A percentile compares a stretch with the other conserved stretches of the same genome.
Conservation (phyloP, 2,329 filamentous ascomycete genomes). For the Colletotrichum spaethianum region DNA sequence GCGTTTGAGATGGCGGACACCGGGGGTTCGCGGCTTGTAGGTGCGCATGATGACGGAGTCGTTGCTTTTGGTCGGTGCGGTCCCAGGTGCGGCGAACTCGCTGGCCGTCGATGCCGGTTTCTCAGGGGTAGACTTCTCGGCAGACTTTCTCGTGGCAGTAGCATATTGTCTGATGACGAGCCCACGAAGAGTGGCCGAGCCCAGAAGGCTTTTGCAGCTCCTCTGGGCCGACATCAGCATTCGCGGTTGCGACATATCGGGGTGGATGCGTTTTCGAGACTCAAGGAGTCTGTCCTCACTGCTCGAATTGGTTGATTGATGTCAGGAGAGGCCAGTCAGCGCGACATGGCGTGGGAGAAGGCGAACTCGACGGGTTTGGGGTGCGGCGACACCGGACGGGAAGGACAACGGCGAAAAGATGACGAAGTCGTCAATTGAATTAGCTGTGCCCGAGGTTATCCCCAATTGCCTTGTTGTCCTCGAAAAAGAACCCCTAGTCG, state of each 20-base stretch:
- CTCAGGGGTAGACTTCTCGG: slow-evolving; percentile 16
- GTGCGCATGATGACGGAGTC: slow-evolving; percentile 75
- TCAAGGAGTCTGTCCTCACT: neutral
- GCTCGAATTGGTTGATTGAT: slow-evolving; percentile 8
- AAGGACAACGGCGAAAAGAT: neutral
- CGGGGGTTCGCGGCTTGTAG: slow-evolving; percentile 94
- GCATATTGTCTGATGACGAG: slow-evolving; percentile 31
- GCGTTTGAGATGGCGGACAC: slow-evolving; percentile 89
- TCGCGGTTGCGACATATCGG: slow-evolving; percentile 10
- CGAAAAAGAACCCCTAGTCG: neutral
- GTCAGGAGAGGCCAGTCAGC: slow-evolving; percentile 28
- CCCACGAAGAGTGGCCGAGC: slow-evolving; percentile 24
- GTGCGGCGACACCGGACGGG: neutral
- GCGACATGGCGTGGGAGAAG: slow-evolving; percentile 28
- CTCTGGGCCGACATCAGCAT: slow-evolving; percentile 28
- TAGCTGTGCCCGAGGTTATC: too few species aligned
- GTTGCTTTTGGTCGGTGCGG: slow-evolving; percentile 45
- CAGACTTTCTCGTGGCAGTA: slow-evolving; percentile 27
- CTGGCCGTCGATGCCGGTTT: slow-evolving; percentile 43
- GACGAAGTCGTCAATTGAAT: neutral
- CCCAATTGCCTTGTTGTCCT: neutral
- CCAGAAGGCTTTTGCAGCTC: slow-evolving; percentile 16
- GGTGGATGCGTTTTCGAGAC: neutral
- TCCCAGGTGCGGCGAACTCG: slow-evolving; percentile 36
- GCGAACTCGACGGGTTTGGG: neutral